phyloP scores from a whole-genome alignment of 306 rosid species.

The Sicyos baderoa region DNA sequence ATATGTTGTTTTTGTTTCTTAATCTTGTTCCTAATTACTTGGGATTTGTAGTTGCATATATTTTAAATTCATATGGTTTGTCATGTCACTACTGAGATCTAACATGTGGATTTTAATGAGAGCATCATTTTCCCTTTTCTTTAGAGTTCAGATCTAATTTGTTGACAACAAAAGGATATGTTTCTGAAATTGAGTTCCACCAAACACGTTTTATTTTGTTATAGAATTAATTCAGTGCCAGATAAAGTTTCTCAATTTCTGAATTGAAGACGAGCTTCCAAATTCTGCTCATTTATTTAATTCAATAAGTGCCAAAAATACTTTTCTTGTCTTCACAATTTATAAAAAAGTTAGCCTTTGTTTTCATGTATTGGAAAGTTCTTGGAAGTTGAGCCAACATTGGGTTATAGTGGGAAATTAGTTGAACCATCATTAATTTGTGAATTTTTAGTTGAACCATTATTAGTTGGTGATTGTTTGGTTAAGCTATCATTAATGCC shows the following conservation, averaged over 20 bases:
- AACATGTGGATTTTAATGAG: not conserved
- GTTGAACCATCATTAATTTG: constrained; percentile 5
- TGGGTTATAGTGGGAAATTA: constrained; percentile 6
- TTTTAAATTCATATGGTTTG: not conserved
- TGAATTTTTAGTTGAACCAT: constrained; percentile 4
- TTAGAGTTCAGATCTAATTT: not conserved
- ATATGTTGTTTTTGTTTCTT: not conserved
- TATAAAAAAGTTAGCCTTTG: no score
- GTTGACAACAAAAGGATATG: not conserved
- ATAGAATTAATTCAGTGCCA: not conserved
- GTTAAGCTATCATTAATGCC: not conserved
- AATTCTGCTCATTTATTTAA: not conserved
- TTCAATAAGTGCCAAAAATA: not conserved
- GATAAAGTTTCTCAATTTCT: not conserved
- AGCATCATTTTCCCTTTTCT: not conserved
- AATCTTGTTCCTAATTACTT: not conserved
- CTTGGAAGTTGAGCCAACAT: not conserved
- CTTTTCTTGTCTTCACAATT: no score
- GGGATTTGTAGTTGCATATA: not conserved
- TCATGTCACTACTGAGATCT: not conserved
- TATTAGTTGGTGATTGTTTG: no score
- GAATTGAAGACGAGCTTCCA: not conserved
- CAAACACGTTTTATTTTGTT: not conserved
- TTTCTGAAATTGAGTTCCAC: not conserved
- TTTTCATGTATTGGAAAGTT: not conserved